A percentile compares a stretch with the other conserved stretches of the same genome.
phyloP scores from a whole-genome alignment of 257 asterid species.

The Osmanthus fragrans region DNA sequence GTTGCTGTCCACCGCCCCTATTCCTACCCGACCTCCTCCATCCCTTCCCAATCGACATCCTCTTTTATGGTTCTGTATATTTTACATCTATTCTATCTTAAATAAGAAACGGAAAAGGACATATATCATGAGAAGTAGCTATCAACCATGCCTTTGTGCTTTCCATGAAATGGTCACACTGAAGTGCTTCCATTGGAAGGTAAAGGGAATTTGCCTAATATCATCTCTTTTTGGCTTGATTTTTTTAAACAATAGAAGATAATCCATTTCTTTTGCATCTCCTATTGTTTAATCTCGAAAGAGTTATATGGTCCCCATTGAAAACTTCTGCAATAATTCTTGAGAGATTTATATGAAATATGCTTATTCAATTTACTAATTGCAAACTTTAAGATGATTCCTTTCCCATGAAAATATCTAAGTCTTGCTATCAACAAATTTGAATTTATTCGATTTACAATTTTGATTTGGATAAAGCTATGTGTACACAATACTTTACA shows the following conservation, averaged over 20 bases:
- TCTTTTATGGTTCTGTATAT: neutral
- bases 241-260: neutral
- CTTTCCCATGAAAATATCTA: neutral
- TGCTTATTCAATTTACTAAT: neutral
- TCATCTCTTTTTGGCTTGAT: neutral
- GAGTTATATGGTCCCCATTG: neutral
- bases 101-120: neutral
- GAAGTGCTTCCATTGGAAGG: constrained; percentile 43
- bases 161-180: constrained; percentile 46
- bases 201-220: constrained; percentile 11
- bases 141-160: constrained; percentile 36
- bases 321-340: neutral
- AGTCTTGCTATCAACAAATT: neutral
- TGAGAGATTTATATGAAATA: neutral
- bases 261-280: neutral
- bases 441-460: no score
- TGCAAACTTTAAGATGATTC: neutral
- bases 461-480: no score
- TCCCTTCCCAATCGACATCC: neutral
- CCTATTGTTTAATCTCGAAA: neutral
- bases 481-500: no score
- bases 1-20: no score
- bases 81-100: neutral
- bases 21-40: no score
- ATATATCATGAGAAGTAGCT: constrained; percentile 15